These are phyloP conservation scores for Cercospora citrullina DNA, from an alignment of 2,329 filamentous ascomycete genomes.

Conservation along the genomic window DNA sequence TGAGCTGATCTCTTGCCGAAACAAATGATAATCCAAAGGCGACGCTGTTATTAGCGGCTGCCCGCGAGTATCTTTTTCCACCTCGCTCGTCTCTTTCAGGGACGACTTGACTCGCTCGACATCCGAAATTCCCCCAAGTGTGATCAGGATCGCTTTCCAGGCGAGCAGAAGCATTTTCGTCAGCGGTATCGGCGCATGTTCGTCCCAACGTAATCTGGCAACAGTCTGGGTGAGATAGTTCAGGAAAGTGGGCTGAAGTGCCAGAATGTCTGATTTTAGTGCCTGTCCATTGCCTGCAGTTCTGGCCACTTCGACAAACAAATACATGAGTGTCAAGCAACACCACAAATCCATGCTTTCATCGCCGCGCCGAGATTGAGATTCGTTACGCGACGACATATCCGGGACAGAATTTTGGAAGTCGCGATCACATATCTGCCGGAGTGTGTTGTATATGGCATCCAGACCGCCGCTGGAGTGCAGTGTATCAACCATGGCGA, in stretches of 20 bases:
- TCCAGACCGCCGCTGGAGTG: constrained; percentile 44
- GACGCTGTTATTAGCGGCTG: constrained; percentile 87
- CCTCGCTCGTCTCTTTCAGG: constrained; percentile 59
- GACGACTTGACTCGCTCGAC: constrained; percentile 72
- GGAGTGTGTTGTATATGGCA: constrained; percentile 44
- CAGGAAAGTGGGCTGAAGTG: constrained; percentile 61
- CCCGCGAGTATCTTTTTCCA: constrained; percentile 59
- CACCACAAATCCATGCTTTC: constrained; percentile 50
- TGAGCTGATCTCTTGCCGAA: constrained; percentile 93
- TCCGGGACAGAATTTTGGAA: constrained; percentile 29
- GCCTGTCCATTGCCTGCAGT: constrained; percentile 31
- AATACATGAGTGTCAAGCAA: constrained; percentile 50
- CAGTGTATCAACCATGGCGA: constrained; percentile 46
- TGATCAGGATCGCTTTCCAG: constrained; percentile 87
- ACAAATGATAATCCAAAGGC: constrained; percentile 92
- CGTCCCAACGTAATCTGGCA: constrained; percentile 56
- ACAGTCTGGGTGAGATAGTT: constrained; percentile 68
- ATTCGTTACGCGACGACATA: constrained; percentile 30
- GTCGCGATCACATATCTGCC: constrained; percentile 34
- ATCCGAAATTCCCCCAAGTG: constrained; percentile 77
- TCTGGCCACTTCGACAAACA: constrained; percentile 51
- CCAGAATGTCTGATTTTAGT: constrained; percentile 39
- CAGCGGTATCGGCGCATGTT: constrained; percentile 59
- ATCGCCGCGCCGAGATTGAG: constrained; percentile 31
- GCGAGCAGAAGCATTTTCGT: constrained; percentile 65